Percentiles rank a stretch among this genome's conserved stretches.
Conservation (phyloP, 495 filamentous ascomycete species). For the Chaetomidium leptoderma region DNA sequence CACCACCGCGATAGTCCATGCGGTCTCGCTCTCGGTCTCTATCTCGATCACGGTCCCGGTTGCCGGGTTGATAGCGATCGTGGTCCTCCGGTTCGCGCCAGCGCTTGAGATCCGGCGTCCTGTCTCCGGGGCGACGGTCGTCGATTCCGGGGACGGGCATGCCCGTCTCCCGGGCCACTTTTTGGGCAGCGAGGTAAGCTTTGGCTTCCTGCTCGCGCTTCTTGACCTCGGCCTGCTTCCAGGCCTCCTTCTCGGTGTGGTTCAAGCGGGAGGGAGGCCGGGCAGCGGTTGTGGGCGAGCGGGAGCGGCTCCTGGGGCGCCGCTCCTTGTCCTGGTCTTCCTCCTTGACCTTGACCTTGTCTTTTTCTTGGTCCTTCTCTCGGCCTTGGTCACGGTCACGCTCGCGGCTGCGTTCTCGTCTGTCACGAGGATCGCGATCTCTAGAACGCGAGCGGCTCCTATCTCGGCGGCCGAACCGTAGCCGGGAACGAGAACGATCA, state of each 20-base stretch:
- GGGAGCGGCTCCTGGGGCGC: constrained; percentile 37
- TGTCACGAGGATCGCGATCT: constrained; percentile 19
- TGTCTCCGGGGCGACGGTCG: constrained; percentile 40
- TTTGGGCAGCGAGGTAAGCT: constrained; percentile 51
- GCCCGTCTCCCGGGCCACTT: constrained; percentile 50
- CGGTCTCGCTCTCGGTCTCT: constrained; percentile 32
- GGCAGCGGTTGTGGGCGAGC: constrained; percentile 28
- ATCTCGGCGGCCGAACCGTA: constrained; percentile 24
- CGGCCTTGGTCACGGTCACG: constrained; percentile 25
- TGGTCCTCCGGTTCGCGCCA: constrained; percentile 40
- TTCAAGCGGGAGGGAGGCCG: constrained; percentile 31
- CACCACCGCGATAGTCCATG: constrained; percentile 22
- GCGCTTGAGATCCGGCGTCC: constrained; percentile 46
- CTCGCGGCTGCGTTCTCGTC: constrained; percentile 34
- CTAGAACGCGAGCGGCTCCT: constrained; percentile 25
- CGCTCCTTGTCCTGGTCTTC: constrained; percentile 22
- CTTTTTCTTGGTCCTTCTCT: constrained; percentile 24
- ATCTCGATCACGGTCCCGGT: constrained; percentile 31
- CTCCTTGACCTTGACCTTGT: constrained; percentile 18
- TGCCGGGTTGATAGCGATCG: constrained; percentile 41
- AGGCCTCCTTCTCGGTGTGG: constrained; percentile 38
- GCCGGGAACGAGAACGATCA: constrained; percentile 25
- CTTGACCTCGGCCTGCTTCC: constrained; percentile 52
- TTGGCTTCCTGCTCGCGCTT: constrained; percentile 57
- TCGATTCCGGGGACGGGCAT: constrained; percentile 45